Evolutionary conservation across 116 monocot species (phyloP), one percentile per base, ranked within the genome.

Genomic region (Iris pallida): DNA sequence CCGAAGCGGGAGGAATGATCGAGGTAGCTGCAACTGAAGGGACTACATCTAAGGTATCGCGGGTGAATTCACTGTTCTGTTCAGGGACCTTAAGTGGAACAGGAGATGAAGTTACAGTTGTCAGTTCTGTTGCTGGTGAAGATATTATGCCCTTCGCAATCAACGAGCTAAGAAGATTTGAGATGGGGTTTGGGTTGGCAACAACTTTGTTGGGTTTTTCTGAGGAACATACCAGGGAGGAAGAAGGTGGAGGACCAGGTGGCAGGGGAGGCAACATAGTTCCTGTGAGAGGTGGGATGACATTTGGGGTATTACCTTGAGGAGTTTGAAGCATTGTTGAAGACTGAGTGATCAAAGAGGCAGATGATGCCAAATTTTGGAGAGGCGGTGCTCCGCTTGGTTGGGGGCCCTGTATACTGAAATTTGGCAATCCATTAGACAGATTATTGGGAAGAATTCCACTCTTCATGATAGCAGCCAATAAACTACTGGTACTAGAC

Each of bases 141-240:
- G 79, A 71, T 70, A 88, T 84, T 64, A 88, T 40, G 61, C 89
- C 89, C 66, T 85, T 82, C 43, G 80, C 85, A 54, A 89, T 75
- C 54, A 89, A 76, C 54, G 89, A 85, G n/a, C 63, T 82, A 64
- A 89, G 70, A 49, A 89, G 80, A 58, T 69, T 77, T 2, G 88
- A 85, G 64, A 85, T 71, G 56, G 85, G 82, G 64, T 69, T 75
- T 15, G 53, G 20, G 30, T 43, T 64, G 30, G 61, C 40, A 30
- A 52, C 64, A 71, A 61, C 18, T 42, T 61, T 52, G 17, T 64
- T 73, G 16, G 49, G 49, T 1, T 16, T 42, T 56, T 74, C 59
- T 41, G 64, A 15, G 42, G 75, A 13, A 44, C 42, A 55, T 15
- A 76, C 40, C 7, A 59, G 42, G 7, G 76, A 76, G 51, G 76